phyloP scores from a whole-genome alignment of 2,329 filamentous ascomycete species.

The Cytospora mali region DNA sequence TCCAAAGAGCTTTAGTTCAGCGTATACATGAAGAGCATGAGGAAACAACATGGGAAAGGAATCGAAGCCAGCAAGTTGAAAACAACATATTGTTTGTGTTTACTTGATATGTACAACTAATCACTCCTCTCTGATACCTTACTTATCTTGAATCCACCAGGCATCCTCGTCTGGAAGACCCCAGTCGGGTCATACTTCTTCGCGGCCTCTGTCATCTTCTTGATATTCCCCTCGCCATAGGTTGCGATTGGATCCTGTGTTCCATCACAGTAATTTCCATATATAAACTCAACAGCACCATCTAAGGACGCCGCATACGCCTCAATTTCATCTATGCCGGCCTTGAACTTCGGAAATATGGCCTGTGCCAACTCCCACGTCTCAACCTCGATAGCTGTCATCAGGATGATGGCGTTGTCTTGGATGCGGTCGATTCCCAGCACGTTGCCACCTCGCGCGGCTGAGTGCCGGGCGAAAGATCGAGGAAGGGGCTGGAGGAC shows the following conservation, averaged over 20 bases:
- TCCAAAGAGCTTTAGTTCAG: no score
- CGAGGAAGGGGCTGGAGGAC: neutral
- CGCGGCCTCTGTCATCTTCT: slow-evolving; percentile 29
- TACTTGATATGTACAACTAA: no score
- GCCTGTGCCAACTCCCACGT: neutral
- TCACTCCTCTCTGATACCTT: no score
- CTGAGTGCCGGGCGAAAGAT: no score
- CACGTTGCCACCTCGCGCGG: neutral
- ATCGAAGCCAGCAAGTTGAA: no score
- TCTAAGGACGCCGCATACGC: slow-evolving; percentile 5
- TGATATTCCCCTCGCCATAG: slow-evolving; percentile 35
- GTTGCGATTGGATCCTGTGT: slow-evolving; percentile 33
- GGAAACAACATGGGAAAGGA: no score
- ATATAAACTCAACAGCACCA: slow-evolving; percentile 29
- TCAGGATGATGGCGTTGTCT: neutral
- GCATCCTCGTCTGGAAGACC: slow-evolving; percentile 33
- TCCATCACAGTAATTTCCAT: slow-evolving; percentile 35
- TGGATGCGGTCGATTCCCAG: neutral
- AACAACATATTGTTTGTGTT: no score
- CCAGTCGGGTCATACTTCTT: slow-evolving; percentile 33
- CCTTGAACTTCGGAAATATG: slow-evolving; percentile 13
- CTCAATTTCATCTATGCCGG: slow-evolving; percentile 27
- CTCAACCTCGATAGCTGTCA: neutral
- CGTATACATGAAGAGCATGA: no score
- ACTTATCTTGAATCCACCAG: slow-evolving; percentile 32